A percentile compares a stretch with the other conserved stretches of the same genome.
phyloP scores from a whole-genome alignment of 148 eudicot species.

The Vaccinium vitisidaea region DNA sequence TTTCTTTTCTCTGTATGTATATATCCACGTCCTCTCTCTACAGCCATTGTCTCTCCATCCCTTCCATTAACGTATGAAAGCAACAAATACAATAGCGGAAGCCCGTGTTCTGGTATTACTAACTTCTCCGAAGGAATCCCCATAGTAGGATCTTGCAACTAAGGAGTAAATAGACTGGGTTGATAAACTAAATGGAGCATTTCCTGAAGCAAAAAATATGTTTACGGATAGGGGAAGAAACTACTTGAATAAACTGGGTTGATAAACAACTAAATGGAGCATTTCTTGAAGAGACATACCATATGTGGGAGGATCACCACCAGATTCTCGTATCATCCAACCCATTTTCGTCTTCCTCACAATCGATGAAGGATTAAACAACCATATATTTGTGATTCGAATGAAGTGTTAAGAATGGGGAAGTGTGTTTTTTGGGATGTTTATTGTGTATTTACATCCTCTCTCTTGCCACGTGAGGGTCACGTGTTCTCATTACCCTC shows the following conservation, averaged over 20 bases:
- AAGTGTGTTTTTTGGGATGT: too few species aligned
- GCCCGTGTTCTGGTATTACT: background rate
- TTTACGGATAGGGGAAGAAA: background rate
- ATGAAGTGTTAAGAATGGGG: too few species aligned
- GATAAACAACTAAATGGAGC: too few species aligned
- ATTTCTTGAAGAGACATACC: too few species aligned
- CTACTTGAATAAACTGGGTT: background rate
- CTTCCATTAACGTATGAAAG: background rate
- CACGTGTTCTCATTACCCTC: too few species aligned
- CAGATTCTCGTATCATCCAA: too few species aligned
- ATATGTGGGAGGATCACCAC: too few species aligned
- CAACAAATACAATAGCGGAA: background rate
- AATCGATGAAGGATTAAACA: too few species aligned
- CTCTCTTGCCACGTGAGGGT: too few species aligned
- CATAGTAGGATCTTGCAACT: background rate
- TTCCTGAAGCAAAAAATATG: background rate
- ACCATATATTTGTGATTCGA: too few species aligned
- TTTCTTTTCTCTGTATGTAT: background rate
- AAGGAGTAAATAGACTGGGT: background rate
- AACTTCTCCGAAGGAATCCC: background rate
- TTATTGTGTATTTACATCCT: too few species aligned
- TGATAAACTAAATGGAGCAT: background rate
- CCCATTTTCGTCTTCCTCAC: too few species aligned
- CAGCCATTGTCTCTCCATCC: background rate
- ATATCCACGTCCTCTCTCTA: background rate